Evolutionary conservation across 805 yeast genomes (phyloP), one percentile per base, ranked within the genome.

Genomic region (Yarrowia alimentaria): DNA sequence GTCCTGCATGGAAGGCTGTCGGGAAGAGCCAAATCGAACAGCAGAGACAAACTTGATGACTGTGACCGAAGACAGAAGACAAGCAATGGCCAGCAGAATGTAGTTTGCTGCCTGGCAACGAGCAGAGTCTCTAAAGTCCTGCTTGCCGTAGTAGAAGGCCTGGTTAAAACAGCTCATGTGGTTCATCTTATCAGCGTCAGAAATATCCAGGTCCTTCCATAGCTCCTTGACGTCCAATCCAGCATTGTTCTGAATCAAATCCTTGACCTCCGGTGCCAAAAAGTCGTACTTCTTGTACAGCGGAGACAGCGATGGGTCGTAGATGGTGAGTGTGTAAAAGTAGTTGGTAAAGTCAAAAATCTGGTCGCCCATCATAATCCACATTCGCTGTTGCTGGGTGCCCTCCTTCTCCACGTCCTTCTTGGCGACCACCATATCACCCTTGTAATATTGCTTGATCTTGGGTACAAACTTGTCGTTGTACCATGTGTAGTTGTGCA

Each of bases 81-180:
- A 63, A 3, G 74, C 74, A 25, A 70, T 60, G 1, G 61, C 69
- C 49, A 70, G 59, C 33, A 70, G 54, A 54, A 70, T 67, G 24
- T 63, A 60, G 45, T 70, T 70, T 5, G 74, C 66, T 0, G 65
- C 68, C 51, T 68, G 72, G 49, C 74, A 70, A 26, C 63, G 60
- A 0, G 71, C 72, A 2, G 67, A 54, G 13, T 69, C 54, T 14
- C 74, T 58, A 57, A 70, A 69, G 51, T 70, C 74, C 8, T 61
- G 48, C 53, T 60, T 51, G 3, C 68, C 73, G n/a, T 64, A 64
- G 28, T 56, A 56, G 37, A 70, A 70, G 3, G 65, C 67, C 31
- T 60, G 61, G 32, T 67, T 61, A 50, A 70, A 56, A 48, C 74
- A 70, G 40, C 64, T 61, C 50, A 67, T 33, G n/a, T 60, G 60